A percentile compares a stretch with the other conserved stretches of the same genome.
phyloP scores from a whole-genome alignment of 2,329 filamentous ascomycete species.

The Fusarium pilosicola region DNA sequence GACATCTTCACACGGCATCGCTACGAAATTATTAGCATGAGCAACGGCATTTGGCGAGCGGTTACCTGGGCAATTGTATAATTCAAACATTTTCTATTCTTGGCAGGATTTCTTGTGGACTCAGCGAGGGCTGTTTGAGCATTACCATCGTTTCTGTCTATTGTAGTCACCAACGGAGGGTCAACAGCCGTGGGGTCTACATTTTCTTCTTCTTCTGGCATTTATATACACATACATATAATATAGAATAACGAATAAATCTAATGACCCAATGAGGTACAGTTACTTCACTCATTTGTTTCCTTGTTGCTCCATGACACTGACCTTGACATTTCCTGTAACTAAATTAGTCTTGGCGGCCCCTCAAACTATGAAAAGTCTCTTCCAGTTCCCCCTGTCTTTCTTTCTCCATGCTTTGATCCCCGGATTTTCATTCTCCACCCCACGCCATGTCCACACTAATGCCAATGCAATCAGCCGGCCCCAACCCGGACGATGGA shows the following conservation, averaged over 20 bases:
- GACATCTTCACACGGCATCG: slow-evolving; percentile 20
- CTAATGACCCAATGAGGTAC: slow-evolving; percentile 17
- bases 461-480: not conserved
- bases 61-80: slow-evolving; percentile 31
- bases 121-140: slow-evolving; percentile 11
- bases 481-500: not conserved
- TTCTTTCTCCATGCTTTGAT: slow-evolving; percentile 22
- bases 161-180: not conserved
- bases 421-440: slow-evolving; percentile 35
- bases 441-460: slow-evolving; percentile 12
- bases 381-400: slow-evolving; percentile 11
- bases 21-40: slow-evolving; percentile 25
- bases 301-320: not conserved
- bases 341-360: slow-evolving; percentile 6
- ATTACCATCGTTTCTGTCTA: slow-evolving; percentile 3
- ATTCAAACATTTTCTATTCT: not conserved
- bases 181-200: not conserved
- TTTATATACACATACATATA: not conserved
- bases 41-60: slow-evolving; percentile 30
- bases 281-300: not conserved
- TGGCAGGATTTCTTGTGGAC: not conserved
- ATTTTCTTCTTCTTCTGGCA: not conserved
- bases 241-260: slow-evolving; percentile 26
- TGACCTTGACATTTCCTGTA: not conserved
- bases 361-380: slow-evolving; percentile 4